phyloP scores from a whole-genome alignment of 2,329 filamentous ascomycete genomes.

The Clarireedia monteithiana region DNA sequence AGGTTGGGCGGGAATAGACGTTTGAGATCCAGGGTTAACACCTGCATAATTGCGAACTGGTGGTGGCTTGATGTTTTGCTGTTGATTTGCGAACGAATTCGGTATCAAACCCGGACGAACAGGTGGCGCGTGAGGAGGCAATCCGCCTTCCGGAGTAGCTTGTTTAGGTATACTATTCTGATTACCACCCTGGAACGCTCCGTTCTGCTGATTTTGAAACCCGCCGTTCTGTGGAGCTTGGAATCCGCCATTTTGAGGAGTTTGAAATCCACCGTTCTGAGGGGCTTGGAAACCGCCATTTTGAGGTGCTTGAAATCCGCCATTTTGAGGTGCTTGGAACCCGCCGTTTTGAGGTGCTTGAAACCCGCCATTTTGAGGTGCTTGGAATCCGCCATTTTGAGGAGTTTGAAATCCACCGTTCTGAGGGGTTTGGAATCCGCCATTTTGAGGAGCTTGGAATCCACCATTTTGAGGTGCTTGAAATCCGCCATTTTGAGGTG shows the following conservation, averaged over 20 bases:
- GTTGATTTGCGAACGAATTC: conserved; percentile 44
- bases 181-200: conserved; percentile 8
- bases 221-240: conserved; percentile 22
- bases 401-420: too few species aligned
- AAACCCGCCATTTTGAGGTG: conserved; percentile 1
- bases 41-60: conserved; percentile 36
- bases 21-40: conserved; percentile 9
- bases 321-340: background rate
- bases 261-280: conserved; percentile 10
- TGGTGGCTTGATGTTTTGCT: conserved; percentile 46
- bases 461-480: too few species aligned
- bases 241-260: background rate
- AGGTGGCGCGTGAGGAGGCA: conserved; percentile 54
- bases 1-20: background rate
- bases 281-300: too few species aligned
- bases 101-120: conserved; percentile 55
- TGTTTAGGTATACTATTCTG: conserved; percentile 20
- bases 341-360: conserved; percentile 8
- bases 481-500: conserved; percentile 6
- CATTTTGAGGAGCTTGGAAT: background rate
- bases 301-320: too few species aligned
- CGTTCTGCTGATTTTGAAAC: conserved; percentile 12
- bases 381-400: too few species aligned
- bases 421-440: background rate
- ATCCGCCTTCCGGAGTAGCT: conserved; percentile 27